Evolutionary conservation across 2,329 filamentous ascomycete genomes (phyloP).

Genomic region (Stemphylium beticola): DNA sequence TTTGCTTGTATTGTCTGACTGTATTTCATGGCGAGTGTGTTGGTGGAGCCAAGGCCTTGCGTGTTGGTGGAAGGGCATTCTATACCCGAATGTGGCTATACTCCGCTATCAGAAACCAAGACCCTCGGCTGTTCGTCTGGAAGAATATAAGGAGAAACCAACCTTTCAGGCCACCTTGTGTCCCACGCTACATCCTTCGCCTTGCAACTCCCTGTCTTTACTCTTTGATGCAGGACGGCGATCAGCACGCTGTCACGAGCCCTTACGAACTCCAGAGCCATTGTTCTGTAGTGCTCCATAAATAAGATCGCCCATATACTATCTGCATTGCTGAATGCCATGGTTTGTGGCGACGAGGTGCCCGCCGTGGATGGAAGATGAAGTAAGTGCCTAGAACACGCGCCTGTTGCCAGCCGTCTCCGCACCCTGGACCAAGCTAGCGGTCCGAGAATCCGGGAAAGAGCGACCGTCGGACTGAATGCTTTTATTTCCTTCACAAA

Average conservation of each 20-base stretch:
- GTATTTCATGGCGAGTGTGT: not conserved
- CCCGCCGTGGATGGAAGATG: not conserved
- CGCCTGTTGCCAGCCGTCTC: not conserved
- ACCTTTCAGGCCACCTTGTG: not conserved
- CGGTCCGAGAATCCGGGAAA: constrained; percentile 17
- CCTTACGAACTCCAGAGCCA: not conserved
- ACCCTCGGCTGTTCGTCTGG: not conserved
- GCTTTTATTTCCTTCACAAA: not conserved
- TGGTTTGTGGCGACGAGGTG: not conserved
- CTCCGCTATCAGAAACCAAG: not conserved
- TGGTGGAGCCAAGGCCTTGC: constrained; percentile 3
- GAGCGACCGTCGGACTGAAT: not conserved
- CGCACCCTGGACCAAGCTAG: constrained; percentile 5
- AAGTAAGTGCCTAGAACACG: not conserved
- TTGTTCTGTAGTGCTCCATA: not conserved
- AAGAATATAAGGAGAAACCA: not conserved
- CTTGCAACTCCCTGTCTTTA: not conserved
- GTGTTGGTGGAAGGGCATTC: constrained; percentile 4
- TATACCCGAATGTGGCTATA: not conserved
- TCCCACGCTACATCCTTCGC: constrained; percentile 10
- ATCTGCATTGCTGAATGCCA: not conserved
- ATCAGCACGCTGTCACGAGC: not conserved
- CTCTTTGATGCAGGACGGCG: not conserved
- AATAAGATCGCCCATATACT: not conserved
- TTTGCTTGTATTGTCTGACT: constrained; percentile 4